A percentile compares a stretch with the other conserved stretches of the same genome.
phyloP scores from a whole-genome alignment of 345 rosid genomes.

The Punica granatum region DNA sequence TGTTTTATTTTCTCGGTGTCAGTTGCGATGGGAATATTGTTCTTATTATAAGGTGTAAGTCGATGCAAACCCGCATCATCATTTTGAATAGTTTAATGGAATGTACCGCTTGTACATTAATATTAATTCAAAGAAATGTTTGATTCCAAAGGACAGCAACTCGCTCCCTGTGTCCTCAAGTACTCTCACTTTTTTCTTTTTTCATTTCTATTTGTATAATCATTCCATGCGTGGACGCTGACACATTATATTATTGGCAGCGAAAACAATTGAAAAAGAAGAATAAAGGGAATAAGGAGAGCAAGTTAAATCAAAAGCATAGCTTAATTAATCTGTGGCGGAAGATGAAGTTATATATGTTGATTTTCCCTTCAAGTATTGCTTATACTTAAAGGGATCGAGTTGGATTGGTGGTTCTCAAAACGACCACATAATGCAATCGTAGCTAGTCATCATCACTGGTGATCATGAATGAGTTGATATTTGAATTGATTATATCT shows the following conservation, averaged over 20 bases:
- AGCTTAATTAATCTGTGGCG: not conserved
- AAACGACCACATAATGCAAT: no score
- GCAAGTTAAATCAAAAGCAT: not conserved
- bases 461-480: no score
- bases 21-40: not conserved
- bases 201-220: not conserved
- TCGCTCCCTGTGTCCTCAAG: not conserved
- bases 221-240: constrained; percentile 9
- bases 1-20: not conserved
- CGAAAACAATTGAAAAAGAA: no score
- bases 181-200: not conserved
- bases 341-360: not conserved
- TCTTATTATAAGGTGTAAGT: not conserved
- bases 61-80: not conserved
- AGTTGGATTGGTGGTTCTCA: no score
- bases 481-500: no score
- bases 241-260: not conserved
- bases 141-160: constrained; percentile 4
- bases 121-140: not conserved
- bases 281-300: constrained; percentile 4
- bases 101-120: not conserved
- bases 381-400: constrained; percentile 4
- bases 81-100: not conserved
- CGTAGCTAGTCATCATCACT: no score
- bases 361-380: not conserved